Base-by-base conservation (phyloP, 176 grass and related monocot species). In the Lolium rigidum region DNA sequence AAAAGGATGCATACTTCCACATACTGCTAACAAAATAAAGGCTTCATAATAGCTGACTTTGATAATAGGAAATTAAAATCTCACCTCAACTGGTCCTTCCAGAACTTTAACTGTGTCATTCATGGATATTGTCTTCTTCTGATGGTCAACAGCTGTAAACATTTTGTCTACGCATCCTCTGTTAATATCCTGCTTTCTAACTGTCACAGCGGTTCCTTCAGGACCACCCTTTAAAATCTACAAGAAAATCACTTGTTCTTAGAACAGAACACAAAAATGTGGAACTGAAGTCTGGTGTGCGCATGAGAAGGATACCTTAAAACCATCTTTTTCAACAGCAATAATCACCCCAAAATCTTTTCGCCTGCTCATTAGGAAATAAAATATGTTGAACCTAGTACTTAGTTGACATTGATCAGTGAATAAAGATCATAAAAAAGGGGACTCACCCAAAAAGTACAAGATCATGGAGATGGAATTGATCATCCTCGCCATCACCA, bases 311-410 rank as follows among this genome's bases (percentile, higher is more conserved):
- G 51, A 24, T 84, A 80, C 86, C 93, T 90, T 93, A 78, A 92
- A 82, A 44, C 92, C 94, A 56, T 96, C 94, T 90, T 99, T 99
- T 88, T 99, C 97, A 72, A 89, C 25, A 80, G 94, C 87, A 82
- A 96, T 71, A 74, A 94, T 70, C 70, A 99, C 92, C 60, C 97
- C 97, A 91, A 94, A 99, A 78, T 94, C 90, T 88, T 93, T 99
- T 56, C 83, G 87, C 76, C 97, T 99, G 85, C 31, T 65, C 69
- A 82, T 87, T 79, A 90, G 66, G 47, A 82, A 69, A 87, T 72
- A 31, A 79, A 84, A 91, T 71, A 63, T 63, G 69, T 83, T 79
- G 14, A 18, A 76, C 24, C 16, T 43, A 44, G n/a, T 58, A 79
- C 10, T 41, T 76, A 46, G 28, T 68, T 58, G 28, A 81, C 28